Evolutionary conservation across 192 early-diverging fungal genomes (phyloP).

Genomic region (Coemansia sp.): DNA sequence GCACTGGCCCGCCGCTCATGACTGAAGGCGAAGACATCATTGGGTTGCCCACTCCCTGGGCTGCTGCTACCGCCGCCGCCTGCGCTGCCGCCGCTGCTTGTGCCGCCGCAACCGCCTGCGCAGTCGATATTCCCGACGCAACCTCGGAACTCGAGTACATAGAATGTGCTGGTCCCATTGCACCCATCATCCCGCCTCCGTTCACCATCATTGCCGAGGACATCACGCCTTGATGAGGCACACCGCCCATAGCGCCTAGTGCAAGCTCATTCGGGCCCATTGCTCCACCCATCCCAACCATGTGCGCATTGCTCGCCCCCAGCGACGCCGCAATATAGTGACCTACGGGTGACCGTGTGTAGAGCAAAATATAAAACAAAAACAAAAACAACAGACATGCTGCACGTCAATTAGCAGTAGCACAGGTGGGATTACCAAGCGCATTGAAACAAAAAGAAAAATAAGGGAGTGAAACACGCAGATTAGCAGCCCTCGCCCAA

Average conservation of each 20-base stretch:
- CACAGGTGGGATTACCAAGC: background rate
- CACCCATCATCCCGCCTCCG: conserved; percentile 36
- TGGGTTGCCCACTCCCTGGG: conserved; percentile 38
- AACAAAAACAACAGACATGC: conserved; percentile 4
- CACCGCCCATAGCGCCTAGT: conserved; percentile 27
- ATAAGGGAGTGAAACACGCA: conserved; percentile 1
- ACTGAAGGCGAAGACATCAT: conserved; percentile 54
- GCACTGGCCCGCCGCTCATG: conserved; percentile 39
- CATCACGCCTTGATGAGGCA: conserved; percentile 17
- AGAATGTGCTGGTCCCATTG: conserved; percentile 35
- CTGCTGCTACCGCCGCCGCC: conserved; percentile 16
- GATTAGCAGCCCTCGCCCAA: background rate
- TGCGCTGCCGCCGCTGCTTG: conserved; percentile 21
- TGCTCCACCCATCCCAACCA: conserved; percentile 43
- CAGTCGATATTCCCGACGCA: conserved; percentile 33
- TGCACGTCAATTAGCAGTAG: background rate
- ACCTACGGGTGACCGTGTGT: too few species aligned
- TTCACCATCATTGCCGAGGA: conserved; percentile 55
- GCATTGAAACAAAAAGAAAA: background rate
- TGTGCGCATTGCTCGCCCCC: conserved; percentile 45
- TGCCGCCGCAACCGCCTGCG: conserved; percentile 32
- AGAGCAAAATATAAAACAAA: conserved; percentile 3
- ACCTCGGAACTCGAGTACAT: conserved; percentile 43
- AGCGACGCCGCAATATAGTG: conserved; percentile 40
- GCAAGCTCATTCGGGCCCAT: conserved; percentile 33